A percentile compares a stretch with the other conserved stretches of the same genome.
These are phyloP conservation scores for Castanospermum australe DNA, from an alignment of 306 rosid species.

Conservation along the genomic window DNA sequence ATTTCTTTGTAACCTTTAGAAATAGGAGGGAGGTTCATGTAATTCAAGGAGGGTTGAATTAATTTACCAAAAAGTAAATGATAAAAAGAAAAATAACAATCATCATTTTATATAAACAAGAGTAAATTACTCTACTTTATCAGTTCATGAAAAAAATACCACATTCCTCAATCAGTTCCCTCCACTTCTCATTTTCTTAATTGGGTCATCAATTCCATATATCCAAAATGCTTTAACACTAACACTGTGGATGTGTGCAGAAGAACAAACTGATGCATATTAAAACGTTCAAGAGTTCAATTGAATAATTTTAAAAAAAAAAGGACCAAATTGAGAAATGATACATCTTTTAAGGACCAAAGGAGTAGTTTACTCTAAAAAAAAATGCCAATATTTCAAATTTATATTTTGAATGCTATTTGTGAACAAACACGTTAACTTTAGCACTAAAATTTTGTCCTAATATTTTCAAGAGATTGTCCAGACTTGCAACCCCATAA, in stretches of 20 bases:
- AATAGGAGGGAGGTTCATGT: no score
- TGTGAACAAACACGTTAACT: neutral
- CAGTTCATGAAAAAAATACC: neutral
- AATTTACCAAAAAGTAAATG: no score
- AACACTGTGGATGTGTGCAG: neutral
- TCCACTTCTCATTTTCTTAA: no score
- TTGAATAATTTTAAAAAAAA: neutral
- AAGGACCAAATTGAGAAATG: neutral
- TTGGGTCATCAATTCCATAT: no score
- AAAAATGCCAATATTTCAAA: no score
- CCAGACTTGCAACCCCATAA: no score
- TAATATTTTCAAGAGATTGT: no score
- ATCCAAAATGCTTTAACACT: neutral
- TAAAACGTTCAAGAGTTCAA: neutral
- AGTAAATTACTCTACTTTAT: neutral
- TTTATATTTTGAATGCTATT: neutral
- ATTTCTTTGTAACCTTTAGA: neutral
- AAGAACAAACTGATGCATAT: neutral
- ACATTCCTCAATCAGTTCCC: no score
- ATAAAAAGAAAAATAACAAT: no score
- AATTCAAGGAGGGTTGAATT: no score
- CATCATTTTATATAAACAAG: neutral
- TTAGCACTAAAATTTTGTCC: neutral
- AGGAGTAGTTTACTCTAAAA: no score
- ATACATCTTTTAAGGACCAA: neutral